Base-by-base conservation (phyloP, 306 rosid genomes). In the Cucurbita moschata region DNA sequence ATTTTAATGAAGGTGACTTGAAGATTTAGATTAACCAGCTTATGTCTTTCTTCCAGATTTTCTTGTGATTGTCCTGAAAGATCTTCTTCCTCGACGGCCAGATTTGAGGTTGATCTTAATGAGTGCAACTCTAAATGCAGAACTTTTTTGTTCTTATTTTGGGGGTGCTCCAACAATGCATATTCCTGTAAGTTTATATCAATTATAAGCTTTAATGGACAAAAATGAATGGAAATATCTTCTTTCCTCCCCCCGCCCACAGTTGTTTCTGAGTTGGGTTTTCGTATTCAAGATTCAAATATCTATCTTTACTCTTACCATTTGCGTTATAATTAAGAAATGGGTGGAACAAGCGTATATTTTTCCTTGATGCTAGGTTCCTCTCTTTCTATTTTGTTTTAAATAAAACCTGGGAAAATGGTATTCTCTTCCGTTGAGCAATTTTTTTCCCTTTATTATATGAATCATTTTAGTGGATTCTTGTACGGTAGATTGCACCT, bases 1-100 rank as follows among this genome's bases (percentile, higher is more conserved):
- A 62, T 15, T 62, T 61, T 62, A 91, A 91, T 81, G 97, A 91
- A 88, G 96, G 96, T 94, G 54, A 14, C 54, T 14, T 50, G 10
- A 30, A 30, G 35, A 42, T 56, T 38, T 61, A 52, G 15, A 53
- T 59, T 46, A 77, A 71, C 52, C 9, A 3, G 10, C 11, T 23
- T 50, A 44, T 5, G 49, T 15, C 51, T 76, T 74, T 62, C 6
- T 78, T 55, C 70, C 82, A 84, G 85, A 84, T 77, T 84, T 84
- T 75, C 85, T 84, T 43, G 82, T 84, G 18, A 84, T 84, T 19
- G 81, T 84, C 66, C 80, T 84, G 80, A 84, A 84, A 73, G 87
- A 84, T 79, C 87, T 84, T 54, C 87, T 84, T 70, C 77, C 82
- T 37, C 80, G 79, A 12, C 87, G 85, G 23, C 87, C 83, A 1